These are phyloP conservation scores for Oryza australiensis DNA, from an alignment of 176 grass and related monocot genomes.

Conservation along the genomic window DNA sequence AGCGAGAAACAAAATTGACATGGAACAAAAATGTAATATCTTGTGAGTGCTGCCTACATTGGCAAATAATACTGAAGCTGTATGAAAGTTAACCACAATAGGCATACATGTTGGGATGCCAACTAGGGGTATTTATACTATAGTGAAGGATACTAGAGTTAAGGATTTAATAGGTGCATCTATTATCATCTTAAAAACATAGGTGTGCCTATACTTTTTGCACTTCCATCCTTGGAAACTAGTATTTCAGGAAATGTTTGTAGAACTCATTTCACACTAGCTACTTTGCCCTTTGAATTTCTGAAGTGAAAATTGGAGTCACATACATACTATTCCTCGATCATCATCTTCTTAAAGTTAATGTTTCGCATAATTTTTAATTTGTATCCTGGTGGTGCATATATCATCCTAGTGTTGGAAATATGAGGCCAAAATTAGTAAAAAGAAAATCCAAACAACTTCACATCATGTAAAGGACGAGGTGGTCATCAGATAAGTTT, in stretches of 20 bases:
- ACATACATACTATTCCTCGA: neutral
- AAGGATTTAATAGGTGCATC: neutral
- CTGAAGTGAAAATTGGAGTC: neutral
- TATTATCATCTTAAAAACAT: too few species aligned
- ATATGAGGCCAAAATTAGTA: neutral
- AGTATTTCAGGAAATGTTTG: neutral
- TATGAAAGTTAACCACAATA: neutral
- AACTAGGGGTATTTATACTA: slow-evolving; percentile 32
- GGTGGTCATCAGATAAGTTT: neutral
- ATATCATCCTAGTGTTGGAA: neutral
- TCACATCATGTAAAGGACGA: neutral
- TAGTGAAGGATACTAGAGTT: neutral
- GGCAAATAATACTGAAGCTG: neutral
- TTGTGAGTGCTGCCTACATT: neutral
- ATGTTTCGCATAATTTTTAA: neutral
- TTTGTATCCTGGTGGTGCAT: neutral
- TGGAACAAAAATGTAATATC: neutral
- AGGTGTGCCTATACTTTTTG: neutral
- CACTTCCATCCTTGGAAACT: neutral
- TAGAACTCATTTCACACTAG: neutral
- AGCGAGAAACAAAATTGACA: neutral
- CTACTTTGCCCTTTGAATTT: neutral
- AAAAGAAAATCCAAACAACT: neutral
- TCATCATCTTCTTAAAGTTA: neutral
- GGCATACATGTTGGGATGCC: neutral